Evolutionary conservation across 2,329 filamentous ascomycete species (phyloP).

Genomic region (Pseudogymnoascus verrucosus): DNA sequence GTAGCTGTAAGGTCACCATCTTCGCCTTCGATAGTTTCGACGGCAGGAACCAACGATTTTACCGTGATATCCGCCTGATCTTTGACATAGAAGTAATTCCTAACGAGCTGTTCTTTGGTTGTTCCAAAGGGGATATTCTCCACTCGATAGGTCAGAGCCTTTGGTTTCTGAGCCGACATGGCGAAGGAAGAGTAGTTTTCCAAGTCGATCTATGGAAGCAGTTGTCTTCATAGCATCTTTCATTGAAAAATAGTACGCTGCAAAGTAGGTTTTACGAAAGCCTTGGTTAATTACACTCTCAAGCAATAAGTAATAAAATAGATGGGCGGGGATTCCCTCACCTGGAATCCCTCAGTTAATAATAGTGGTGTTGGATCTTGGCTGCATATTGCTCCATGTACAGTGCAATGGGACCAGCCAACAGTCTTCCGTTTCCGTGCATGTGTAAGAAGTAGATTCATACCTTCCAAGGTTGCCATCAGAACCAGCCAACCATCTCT

Average conservation of each 20-base stretch:
- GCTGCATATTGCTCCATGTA: background rate
- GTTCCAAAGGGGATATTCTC: conserved; percentile 10
- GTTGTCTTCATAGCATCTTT: background rate
- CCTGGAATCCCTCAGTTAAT: background rate
- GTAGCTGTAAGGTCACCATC: conserved; percentile 2
- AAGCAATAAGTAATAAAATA: background rate
- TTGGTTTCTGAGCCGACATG: background rate
- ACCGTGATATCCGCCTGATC: conserved; percentile 9
- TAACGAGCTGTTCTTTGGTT: conserved; percentile 9
- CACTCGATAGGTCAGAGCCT: conserved; percentile 4
- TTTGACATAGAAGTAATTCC: background rate
- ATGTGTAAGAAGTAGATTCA: background rate
- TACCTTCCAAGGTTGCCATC: background rate
- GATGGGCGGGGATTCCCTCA: background rate
- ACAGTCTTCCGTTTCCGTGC: background rate
- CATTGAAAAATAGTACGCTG: background rate
- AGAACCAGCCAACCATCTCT: background rate
- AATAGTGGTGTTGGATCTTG: background rate
- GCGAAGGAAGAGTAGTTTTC: background rate
- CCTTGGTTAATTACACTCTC: background rate
- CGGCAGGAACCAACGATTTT: background rate
- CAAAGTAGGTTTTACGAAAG: background rate
- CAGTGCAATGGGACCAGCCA: background rate
- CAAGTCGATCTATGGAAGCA: background rate
- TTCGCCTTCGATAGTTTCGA: background rate